Evolutionary conservation across 2,329 filamentous ascomycete species (phyloP), one percentile per base, ranked within the genome.

Genomic region (Aspergillus ibericus): DNA sequence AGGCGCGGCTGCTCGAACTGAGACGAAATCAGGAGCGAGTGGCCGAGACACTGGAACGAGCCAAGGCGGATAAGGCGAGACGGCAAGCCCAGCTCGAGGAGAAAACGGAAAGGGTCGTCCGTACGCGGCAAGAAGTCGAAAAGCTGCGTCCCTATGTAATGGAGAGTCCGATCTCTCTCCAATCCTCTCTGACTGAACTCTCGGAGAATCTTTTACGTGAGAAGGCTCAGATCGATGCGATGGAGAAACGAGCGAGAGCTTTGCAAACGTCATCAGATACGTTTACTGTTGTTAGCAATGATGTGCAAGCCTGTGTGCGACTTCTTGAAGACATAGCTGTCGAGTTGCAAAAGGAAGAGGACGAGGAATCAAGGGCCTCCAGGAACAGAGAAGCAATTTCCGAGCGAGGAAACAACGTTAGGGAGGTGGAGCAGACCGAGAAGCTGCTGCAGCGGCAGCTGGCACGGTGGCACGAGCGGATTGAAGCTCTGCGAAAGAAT

Each of bases 91-190:
- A 73, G 22, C 67, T 82, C 47, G 81, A 82, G 63, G 79, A 82
- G 53, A 81, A 79, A 67, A 80, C 77, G 4, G 79, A 82, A 62
- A 78, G 72, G 61, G 71, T 78, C 27, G 79, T 96, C 65, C 84
- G 86, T 52, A 82, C 91, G 47, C 87, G 90, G 70, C 90, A 95
- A 71, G 95, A 98, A 75, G 92, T 90, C 66, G 85, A 89, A 56
- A 98, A 97, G 76, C 79, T 99, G 59, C 86, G 91, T 56, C 95
- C 95, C 12, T 99, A 99, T 74, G 92, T 95, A 42, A 85, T 93
- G 58, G 92, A 98, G 72, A 96, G 90, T 68, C 92, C 93, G 0
- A 88, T 88, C 2, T 88, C 88, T 15, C 82, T 99, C 27, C 93
- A 98, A 74, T 85, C 89, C 32, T 89, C 88, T 46, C 80, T 99